A percentile compares a stretch with the other conserved stretches of the same genome.
Conservation (phyloP, 169 alveolate genomes). For the Plasmodium gaboni region DNA sequence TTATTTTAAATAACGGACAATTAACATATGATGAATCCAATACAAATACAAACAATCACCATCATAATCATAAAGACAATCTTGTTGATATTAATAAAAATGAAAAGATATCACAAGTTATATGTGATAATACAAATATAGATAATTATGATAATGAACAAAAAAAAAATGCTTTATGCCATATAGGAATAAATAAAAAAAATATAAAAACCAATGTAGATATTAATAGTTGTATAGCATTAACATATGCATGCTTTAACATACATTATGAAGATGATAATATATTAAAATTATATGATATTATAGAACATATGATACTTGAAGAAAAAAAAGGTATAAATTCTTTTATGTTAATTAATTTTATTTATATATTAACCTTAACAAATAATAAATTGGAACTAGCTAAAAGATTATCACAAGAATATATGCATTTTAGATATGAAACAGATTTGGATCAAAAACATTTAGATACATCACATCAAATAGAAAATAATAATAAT, state of each 20-base stretch:
- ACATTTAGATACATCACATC: background rate
- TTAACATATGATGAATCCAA: background rate
- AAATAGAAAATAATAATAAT: background rate
- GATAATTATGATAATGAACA: background rate
- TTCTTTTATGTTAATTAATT: conserved; percentile 60
- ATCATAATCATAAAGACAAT: background rate
- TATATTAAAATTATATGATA: conserved; percentile 46
- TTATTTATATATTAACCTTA: conserved; percentile 32
- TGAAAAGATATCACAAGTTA: background rate
- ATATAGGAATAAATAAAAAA: background rate
- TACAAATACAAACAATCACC: background rate
- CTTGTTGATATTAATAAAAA: background rate
- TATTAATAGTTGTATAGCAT: conserved; percentile 62
- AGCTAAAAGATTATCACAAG: conserved; percentile 17
- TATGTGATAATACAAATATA: background rate
- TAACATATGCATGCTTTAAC: conserved; percentile 64
- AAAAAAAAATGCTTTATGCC: background rate
- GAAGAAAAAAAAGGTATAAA: conserved; percentile 40
- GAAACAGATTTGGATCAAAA: conserved; percentile 16
- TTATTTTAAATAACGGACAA: background rate
- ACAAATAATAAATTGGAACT: conserved; percentile 53
- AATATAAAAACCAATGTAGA: conserved; percentile 24
- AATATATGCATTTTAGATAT: conserved; percentile 61
- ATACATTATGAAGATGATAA: conserved; percentile 72
- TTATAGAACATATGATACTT: conserved; percentile 63